Conservation (phyloP, 1,139 yeast species). For the Petasospora rhodanensis region DNA sequence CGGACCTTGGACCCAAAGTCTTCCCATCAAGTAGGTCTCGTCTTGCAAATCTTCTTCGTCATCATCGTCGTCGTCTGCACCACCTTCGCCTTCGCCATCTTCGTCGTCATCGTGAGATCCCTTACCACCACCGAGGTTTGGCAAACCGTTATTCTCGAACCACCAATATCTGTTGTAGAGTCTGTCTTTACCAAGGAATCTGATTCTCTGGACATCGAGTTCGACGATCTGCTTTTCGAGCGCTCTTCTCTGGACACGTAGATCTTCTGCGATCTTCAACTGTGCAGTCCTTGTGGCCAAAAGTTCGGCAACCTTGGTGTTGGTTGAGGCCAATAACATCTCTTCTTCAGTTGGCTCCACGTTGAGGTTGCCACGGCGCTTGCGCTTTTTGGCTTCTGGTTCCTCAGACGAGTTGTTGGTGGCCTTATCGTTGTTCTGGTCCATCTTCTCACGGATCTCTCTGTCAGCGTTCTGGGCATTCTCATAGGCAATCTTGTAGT, state of each 20-base stretch:
- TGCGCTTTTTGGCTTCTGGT: slow-evolving; percentile 17
- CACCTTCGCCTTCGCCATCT: slow-evolving; percentile 33
- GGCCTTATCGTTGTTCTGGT: slow-evolving; percentile 3
- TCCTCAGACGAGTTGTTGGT: slow-evolving; percentile 3
- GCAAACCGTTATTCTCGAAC: slow-evolving; percentile 85
- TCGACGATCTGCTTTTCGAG: slow-evolving; percentile 58
- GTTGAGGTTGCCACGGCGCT: slow-evolving; percentile 30
- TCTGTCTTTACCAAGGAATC: slow-evolving; percentile 77
- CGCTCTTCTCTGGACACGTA: slow-evolving; percentile 42
- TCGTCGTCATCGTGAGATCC: slow-evolving; percentile 36
- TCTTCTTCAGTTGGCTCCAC: slow-evolving; percentile 51
- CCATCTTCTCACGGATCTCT: slow-evolving; percentile 23
- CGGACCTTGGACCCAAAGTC: slow-evolving; percentile 95
- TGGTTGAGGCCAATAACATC: slow-evolving; percentile 38
- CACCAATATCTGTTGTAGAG: slow-evolving; percentile 90
- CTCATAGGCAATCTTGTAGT: slow-evolving; percentile 49
- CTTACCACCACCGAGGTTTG: slow-evolving; percentile 45
- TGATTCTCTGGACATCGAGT: slow-evolving; percentile 74
- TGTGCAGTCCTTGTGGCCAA: slow-evolving; percentile 41
- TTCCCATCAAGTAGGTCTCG: slow-evolving; percentile 78
- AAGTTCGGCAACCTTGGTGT: slow-evolving; percentile 43
- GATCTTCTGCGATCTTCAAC: slow-evolving; percentile 38
- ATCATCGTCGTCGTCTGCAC: slow-evolving; percentile 39
- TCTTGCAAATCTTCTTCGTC: slow-evolving; percentile 40
- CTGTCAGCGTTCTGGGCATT: slow-evolving; percentile 44